phyloP scores from a whole-genome alignment of 305 asterid species.

The Ilex paraguariensis region DNA sequence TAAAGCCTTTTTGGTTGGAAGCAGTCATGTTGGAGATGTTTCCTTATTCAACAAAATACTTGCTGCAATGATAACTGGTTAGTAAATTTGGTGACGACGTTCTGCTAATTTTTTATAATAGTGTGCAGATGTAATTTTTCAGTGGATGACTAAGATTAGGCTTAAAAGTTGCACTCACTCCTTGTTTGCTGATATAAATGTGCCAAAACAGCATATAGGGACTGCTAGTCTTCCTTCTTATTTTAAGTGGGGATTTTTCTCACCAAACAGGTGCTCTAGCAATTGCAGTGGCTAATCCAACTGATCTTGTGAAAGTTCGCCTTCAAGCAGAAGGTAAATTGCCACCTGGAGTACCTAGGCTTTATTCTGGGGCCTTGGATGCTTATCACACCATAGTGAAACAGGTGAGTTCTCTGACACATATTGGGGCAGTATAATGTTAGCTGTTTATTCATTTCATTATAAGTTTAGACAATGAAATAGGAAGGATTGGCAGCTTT shows the following conservation, averaged over 20 bases:
- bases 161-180: not conserved
- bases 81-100: conserved; percentile 18
- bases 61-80: conserved; percentile 84
- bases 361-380: conserved; percentile 47
- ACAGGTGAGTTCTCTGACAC: conserved; percentile 43
- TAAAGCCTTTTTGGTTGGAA: conserved; percentile 56
- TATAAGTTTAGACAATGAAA: not conserved
- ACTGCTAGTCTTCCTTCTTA: no score
- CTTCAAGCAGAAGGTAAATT: conserved; percentile 64
- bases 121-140: not conserved
- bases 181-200: no score
- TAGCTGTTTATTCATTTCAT: not conserved
- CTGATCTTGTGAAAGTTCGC: conserved; percentile 59
- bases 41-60: conserved; percentile 62
- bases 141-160: conserved; percentile 10
- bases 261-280: conserved; percentile 71
- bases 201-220: no score
- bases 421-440: not conserved
- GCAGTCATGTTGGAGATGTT: conserved; percentile 49
- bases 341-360: conserved; percentile 42
- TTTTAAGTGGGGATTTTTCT: not conserved
- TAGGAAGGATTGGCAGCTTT: conserved; percentile 93
- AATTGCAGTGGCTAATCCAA: conserved; percentile 59
- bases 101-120: no score
- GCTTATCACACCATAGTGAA: conserved; percentile 56